Evolutionary conservation across 345 rosid species (phyloP).

Genomic region (Gossypium turneri): DNA sequence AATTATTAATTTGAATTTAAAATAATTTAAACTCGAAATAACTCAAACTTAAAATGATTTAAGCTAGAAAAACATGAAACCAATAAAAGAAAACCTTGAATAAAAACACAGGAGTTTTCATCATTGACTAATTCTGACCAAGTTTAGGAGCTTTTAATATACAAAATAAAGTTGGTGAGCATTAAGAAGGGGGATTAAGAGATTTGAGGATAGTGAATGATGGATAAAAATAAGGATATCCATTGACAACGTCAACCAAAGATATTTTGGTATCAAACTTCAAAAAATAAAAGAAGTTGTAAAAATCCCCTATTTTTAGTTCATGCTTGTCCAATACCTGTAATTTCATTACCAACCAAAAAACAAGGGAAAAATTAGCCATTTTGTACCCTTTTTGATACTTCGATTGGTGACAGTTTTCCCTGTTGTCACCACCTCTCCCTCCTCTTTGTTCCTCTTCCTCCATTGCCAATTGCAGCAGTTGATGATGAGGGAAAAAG

Average conservation of each 20-base stretch:
- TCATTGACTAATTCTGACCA: too few species aligned
- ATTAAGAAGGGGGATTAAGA: neutral
- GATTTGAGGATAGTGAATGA: neutral
- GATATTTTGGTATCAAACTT: neutral
- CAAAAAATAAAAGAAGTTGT: neutral
- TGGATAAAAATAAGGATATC: neutral
- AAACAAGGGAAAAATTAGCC: conserved; percentile 13
- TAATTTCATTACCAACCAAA: conserved; percentile 8
- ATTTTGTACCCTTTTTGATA: neutral
- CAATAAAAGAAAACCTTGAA: too few species aligned
- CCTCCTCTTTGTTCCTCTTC: conserved; percentile 24
- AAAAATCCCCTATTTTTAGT: conserved; percentile 3
- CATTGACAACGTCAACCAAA: neutral
- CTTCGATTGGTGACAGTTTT: conserved; percentile 18
- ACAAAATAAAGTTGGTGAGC: too few species aligned
- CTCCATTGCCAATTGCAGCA: conserved; percentile 7
- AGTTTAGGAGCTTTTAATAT: too few species aligned
- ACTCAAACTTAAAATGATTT: too few species aligned
- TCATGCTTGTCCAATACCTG: conserved; percentile 5
- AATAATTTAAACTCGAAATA: too few species aligned
- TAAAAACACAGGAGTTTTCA: too few species aligned
- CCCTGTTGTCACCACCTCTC: conserved; percentile 19
- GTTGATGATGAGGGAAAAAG: conserved; percentile 13
- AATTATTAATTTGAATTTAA: too few species aligned
- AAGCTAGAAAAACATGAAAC: too few species aligned